These are phyloP conservation scores for Colletotrichum incanum DNA, from an alignment of 2,329 filamentous ascomycete species.

Conservation along the genomic window DNA sequence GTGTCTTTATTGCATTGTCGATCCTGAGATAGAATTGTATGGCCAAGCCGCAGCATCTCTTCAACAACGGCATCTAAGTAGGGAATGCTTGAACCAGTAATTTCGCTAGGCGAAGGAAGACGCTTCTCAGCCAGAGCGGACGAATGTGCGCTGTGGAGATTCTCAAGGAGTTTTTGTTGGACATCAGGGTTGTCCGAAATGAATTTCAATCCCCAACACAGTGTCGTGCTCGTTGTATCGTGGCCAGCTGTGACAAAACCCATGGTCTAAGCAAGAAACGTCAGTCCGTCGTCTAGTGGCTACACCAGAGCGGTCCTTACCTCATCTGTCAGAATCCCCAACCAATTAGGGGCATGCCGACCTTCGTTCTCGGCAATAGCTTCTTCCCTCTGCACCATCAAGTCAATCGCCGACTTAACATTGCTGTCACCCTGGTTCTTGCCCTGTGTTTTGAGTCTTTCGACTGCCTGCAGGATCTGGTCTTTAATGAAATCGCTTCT, in stretches of 20 bases:
- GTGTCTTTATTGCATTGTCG: slow-evolving; percentile 52
- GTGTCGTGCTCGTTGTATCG: slow-evolving; percentile 48
- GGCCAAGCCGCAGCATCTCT: slow-evolving; percentile 52
- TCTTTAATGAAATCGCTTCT: neutral
- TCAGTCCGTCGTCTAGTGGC: too few species aligned
- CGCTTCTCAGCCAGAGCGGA: slow-evolving; percentile 34
- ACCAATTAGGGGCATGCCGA: slow-evolving; percentile 7
- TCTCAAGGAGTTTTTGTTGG: neutral
- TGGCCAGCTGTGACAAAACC: slow-evolving; percentile 45
- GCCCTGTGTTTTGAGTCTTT: neutral
- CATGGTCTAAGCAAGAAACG: neutral
- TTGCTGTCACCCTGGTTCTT: neutral
- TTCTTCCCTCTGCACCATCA: slow-evolving; percentile 5
- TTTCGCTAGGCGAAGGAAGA: slow-evolving; percentile 6
- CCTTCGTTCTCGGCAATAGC: slow-evolving; percentile 23
- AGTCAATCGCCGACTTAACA: slow-evolving; percentile 12
- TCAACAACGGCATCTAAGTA: slow-evolving; percentile 57
- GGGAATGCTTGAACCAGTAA: slow-evolving; percentile 46
- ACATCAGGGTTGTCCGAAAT: slow-evolving; percentile 12
- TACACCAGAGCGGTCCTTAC: neutral
- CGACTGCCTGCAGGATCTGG: neutral
- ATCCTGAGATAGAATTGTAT: slow-evolving; percentile 49
- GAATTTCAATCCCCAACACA: slow-evolving; percentile 49
- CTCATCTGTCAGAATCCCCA: neutral
- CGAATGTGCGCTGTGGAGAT: neutral